Evolutionary conservation across 2,329 filamentous ascomycete genomes (phyloP), one percentile per base, ranked within the genome.

Genomic region (Elsinoe ampelina): DNA sequence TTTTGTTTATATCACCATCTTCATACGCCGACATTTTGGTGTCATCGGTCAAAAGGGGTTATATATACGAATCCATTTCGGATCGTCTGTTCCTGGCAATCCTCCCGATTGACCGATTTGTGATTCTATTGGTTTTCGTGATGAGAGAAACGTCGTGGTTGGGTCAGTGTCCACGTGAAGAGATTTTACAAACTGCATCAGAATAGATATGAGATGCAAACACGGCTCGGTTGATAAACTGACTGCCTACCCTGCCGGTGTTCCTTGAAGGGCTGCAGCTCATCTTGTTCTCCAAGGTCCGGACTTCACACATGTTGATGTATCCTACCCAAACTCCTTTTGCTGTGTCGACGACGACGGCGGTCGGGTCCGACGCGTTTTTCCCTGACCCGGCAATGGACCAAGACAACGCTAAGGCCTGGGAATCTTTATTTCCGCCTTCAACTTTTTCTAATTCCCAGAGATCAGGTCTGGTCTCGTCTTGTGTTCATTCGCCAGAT

Each of bases 201-300:
- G 41, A 26, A 22, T 22, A 30, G 26, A 30, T 30, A 8, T 19
- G 17, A 15, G 38, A 22, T 30, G 26, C 26, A 32, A n/a, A 52
- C 48, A 52, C 48, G 48, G 48, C 48, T 52, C 48, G 48, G 48
- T 52, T 52, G 26, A 35, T 52, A 52, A 52, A 52, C 32, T 34
- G 32, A 52, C 32, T 34, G 32, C 36, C 15, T 17, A 19, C 34
- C 19, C 26, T 36, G 17, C 48, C 48, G 48, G 17, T 34, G n/a
- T 52, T 52, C n/a, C 45, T 4, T 50, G 26, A 30, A n/a, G n/a
- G n/a, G n/a, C 26, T 30, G 32, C 26, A 50, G 22, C n/a, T 48
- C 22, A 7, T 48, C 15, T 20, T 48, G 43, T 48, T 22, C 19
- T 50, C 45, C n/a, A 50, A 50, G 45, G 34, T 34, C 45, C 26